These are phyloP conservation scores for Candida chauliodis DNA, from an alignment of 805 yeast genomes.

Conservation along the genomic window DNA sequence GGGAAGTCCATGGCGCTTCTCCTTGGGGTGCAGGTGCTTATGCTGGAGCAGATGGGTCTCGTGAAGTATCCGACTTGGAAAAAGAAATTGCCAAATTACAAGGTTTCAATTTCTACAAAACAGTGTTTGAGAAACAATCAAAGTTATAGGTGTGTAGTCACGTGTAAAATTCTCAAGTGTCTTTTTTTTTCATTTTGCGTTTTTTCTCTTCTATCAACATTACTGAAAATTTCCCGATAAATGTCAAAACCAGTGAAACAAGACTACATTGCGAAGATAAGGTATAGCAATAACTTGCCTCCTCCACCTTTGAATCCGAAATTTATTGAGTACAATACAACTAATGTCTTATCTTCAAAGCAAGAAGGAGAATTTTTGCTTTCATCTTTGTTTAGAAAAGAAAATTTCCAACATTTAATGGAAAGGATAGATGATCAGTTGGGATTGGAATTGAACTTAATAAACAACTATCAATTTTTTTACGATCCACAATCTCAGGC, in stretches of 20 bases:
- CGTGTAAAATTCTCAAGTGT: neutral
- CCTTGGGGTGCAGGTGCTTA: slow-evolving; percentile 85
- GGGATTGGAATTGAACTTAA: slow-evolving; percentile 76
- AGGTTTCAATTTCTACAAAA: slow-evolving; percentile 36
- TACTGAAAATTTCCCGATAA: neutral
- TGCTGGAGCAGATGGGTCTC: slow-evolving; percentile 76
- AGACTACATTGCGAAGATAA: slow-evolving; percentile 75
- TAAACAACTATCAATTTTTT: slow-evolving; percentile 62
- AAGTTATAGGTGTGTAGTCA: neutral
- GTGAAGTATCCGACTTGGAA: slow-evolving; percentile 63
- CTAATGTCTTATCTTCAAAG: slow-evolving; percentile 32
- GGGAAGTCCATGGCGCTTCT: slow-evolving; percentile 76
- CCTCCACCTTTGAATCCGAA: slow-evolving; percentile 93
- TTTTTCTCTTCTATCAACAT: slow-evolving; percentile 2
- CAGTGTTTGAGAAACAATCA: neutral
- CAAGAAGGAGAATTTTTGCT: slow-evolving; percentile 49
- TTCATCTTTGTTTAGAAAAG: slow-evolving; percentile 69
- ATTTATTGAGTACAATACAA: slow-evolving; percentile 54
- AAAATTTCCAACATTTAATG: slow-evolving; percentile 63
- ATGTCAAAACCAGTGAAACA: slow-evolving; percentile 47
- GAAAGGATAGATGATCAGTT: slow-evolving; percentile 53
- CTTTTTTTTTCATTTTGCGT: neutral
- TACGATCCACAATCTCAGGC: slow-evolving; percentile 39
- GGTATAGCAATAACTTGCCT: slow-evolving; percentile 84
- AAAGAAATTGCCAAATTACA: slow-evolving; percentile 59